A percentile compares a stretch with the other conserved stretches of the same genome.
Evolutionary conservation across 495 filamentous ascomycete species (phyloP).

Genomic region (Penicillium fimorum): DNA sequence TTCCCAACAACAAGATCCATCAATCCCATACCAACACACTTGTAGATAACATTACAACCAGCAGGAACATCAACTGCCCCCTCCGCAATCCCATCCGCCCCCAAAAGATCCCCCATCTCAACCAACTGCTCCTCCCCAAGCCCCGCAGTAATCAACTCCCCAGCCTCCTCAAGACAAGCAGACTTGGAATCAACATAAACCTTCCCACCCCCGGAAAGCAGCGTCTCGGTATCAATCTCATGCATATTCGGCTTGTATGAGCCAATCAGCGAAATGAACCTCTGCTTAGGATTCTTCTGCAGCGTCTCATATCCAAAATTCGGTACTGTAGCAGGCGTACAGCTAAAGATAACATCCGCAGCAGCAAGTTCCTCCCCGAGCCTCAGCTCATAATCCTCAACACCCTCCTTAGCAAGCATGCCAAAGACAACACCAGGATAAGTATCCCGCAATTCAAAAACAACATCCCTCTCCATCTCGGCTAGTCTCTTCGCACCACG

Average conservation of each 20-base stretch:
- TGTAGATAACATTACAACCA: conserved; percentile 65
- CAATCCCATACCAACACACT: conserved; percentile 49
- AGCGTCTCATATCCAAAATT: conserved; percentile 62
- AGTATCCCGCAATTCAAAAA: conserved; percentile 23
- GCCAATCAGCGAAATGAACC: conserved; percentile 79
- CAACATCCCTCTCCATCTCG: conserved; percentile 28
- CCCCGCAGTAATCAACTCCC: conserved; percentile 79
- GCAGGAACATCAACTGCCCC: conserved; percentile 24
- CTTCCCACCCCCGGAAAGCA: conserved; percentile 70
- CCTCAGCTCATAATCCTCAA: conserved; percentile 25
- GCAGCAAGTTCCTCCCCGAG: conserved; percentile 27
- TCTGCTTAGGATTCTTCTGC: conserved; percentile 48
- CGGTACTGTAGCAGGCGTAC: conserved; percentile 59
- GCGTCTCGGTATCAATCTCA: conserved; percentile 74
- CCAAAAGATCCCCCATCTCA: conserved; percentile 81
- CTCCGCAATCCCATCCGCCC: conserved; percentile 33
- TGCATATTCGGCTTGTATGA: conserved; percentile 83
- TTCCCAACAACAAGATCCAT: conserved; percentile 57
- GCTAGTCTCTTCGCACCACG: conserved; percentile 54
- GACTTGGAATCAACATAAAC: conserved; percentile 80
- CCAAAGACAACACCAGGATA: conserved; percentile 29
- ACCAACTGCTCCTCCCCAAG: conserved; percentile 66
- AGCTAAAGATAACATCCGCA: conserved; percentile 79
- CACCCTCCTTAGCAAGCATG: conserved; percentile 34
- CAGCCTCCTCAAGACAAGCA: conserved; percentile 79